phyloP scores from a whole-genome alignment of 148 eudicot species.

The Beta vulgaris region DNA sequence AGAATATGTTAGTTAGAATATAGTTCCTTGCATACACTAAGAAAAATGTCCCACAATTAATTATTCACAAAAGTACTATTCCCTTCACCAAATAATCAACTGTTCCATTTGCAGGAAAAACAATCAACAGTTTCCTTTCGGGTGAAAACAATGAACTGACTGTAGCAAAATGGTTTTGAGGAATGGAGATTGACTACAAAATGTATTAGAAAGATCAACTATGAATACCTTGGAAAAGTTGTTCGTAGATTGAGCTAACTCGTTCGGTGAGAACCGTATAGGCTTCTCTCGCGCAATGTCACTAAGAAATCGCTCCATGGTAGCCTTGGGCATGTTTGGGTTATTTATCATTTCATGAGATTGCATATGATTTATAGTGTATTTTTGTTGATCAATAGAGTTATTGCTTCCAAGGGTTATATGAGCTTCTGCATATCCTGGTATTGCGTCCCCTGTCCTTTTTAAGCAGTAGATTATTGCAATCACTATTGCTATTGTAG shows the following conservation, averaged over 20 bases:
- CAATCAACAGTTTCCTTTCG: too few relatives aligned
- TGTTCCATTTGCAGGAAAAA: too few relatives aligned
- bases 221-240: conserved; percentile 32
- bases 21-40: too few relatives aligned
- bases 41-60: too few relatives aligned
- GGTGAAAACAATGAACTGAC: too few relatives aligned
- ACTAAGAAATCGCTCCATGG: conserved; percentile 35
- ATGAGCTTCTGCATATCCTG: conserved; percentile 27
- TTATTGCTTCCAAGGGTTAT: conserved; percentile 18
- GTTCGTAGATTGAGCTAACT: conserved; percentile 22
- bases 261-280: conserved; percentile 26
- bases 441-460: conserved; percentile 31
- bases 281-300: conserved; percentile 39
- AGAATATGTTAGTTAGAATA: too few relatives aligned
- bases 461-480: conserved; percentile 35
- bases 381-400: not conserved
- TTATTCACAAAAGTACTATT: too few relatives aligned
- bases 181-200: too few relatives aligned
- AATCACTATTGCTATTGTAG: conserved; percentile 25
- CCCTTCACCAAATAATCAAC: too few relatives aligned
- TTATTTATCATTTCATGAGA: not conserved
- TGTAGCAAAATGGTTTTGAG: too few relatives aligned
- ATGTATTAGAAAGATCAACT: too few relatives aligned
- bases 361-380: not conserved
- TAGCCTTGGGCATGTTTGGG: conserved; percentile 13